Percentiles rank a stretch among this genome's conserved stretches.
Conservation (phyloP, 495 filamentous ascomycete genomes). For the Neurospora pannonica region DNA sequence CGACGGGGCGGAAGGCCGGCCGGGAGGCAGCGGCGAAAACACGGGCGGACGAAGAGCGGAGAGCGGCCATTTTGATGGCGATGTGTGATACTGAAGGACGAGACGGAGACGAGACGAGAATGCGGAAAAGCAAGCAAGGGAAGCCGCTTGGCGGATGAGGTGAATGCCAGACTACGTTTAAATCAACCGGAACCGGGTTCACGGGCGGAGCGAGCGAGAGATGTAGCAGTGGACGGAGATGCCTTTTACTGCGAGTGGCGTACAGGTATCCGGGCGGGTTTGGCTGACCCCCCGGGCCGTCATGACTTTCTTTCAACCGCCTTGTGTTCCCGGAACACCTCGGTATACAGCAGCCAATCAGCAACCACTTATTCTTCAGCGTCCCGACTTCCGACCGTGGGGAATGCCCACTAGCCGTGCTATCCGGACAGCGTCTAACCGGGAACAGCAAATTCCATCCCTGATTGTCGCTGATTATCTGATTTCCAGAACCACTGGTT, state of each 20-base stretch:
- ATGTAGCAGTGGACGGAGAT: constrained; percentile 7
- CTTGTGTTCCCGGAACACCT: constrained; percentile 19
- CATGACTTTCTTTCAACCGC: constrained; percentile 10
- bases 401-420: neutral
- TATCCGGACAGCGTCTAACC: neutral
- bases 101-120: neutral
- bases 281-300: neutral
- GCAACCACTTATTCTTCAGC: neutral
- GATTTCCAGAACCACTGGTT: neutral
- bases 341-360: constrained; percentile 19
- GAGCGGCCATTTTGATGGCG: constrained; percentile 57
- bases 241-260: constrained; percentile 12
- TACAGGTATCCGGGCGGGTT: constrained; percentile 1
- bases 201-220: constrained; percentile 4
- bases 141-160: neutral
- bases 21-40: constrained; percentile 41
- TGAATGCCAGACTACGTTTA: neutral
- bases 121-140: neutral
- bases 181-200: neutral
- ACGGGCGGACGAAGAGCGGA: constrained; percentile 51
- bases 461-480: neutral
- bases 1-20: constrained; percentile 39
- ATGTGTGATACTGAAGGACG: neutral
- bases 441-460: neutral
- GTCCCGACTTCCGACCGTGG: neutral